These are phyloP conservation scores for Echinochloa phyllopogon DNA, from an alignment of 176 grass and related monocot genomes.

Conservation along the genomic window DNA sequence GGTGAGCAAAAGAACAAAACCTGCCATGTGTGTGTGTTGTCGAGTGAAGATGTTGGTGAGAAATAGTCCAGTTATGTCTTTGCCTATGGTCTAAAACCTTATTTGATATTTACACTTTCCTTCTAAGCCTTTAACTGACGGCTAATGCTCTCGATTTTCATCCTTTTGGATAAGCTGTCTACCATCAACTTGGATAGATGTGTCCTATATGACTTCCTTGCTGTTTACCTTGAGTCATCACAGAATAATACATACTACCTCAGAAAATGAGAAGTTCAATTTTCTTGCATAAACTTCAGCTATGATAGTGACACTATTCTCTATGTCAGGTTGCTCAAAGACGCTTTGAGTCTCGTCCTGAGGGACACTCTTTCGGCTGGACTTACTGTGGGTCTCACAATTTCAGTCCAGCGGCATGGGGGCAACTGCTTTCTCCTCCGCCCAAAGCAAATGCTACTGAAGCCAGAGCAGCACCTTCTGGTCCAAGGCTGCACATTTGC, in stretches of 20 bases:
- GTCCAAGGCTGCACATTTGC: slow-evolving; percentile 71
- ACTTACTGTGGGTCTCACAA: slow-evolving; percentile 92
- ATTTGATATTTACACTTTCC: background rate
- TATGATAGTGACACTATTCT: slow-evolving; percentile 25
- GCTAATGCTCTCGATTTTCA: background rate
- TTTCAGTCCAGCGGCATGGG: slow-evolving; percentile 95
- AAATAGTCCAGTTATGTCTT: background rate
- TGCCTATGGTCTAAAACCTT: background rate
- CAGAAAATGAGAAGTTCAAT: background rate
- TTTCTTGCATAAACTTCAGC: slow-evolving; percentile 4
- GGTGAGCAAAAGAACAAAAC: too few species aligned
- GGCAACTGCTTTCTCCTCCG: slow-evolving; percentile 53
- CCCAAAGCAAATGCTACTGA: slow-evolving; percentile 49
- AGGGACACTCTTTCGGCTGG: slow-evolving; percentile 72
- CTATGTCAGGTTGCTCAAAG: slow-evolving; percentile 71
- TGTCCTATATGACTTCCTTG: background rate
- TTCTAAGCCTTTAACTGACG: background rate
- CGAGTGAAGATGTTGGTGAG: background rate
- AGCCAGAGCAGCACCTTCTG: slow-evolving; percentile 31
- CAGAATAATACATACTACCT: slow-evolving; percentile 1
- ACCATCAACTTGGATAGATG: background rate
- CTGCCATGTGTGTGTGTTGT: background rate
- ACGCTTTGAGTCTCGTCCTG: slow-evolving; percentile 54
- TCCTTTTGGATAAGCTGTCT: background rate
- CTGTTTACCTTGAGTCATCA: slow-evolving; percentile 1